Evolutionary conservation across 2,329 filamentous ascomycete species (phyloP).

Genomic region (Venturia asperata): DNA sequence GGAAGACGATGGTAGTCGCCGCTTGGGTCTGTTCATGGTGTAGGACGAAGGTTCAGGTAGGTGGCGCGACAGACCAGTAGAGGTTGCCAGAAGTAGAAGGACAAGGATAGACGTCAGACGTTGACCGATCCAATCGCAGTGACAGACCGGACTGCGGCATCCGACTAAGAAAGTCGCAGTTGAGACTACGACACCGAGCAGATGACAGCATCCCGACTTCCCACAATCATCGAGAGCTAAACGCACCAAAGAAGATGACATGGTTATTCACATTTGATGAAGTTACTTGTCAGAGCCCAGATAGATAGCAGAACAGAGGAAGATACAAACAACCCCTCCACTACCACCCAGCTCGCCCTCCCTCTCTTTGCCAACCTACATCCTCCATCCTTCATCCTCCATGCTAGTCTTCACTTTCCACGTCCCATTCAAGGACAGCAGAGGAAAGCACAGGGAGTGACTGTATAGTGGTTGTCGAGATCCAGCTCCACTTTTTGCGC

Average conservation of each 20-base stretch:
- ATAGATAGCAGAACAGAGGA: slow-evolving; percentile 3
- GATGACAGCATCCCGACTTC: too few relatives aligned
- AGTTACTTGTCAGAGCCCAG: not conserved
- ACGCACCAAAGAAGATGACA: not conserved
- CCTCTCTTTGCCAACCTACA: not conserved
- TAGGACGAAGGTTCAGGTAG: not conserved
- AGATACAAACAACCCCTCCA: slow-evolving; percentile 8
- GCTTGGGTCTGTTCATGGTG: not conserved
- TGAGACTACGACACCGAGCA: too few relatives aligned
- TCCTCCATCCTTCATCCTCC: not conserved
- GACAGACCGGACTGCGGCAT: not conserved
- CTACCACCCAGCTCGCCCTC: not conserved
- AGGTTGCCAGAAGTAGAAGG: not conserved
- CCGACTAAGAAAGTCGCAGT: not conserved
- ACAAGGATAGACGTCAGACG: not conserved
- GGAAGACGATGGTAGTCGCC: not conserved
- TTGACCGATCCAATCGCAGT: slow-evolving; percentile 1
- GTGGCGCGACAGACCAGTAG: not conserved
- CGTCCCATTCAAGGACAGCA: not conserved
- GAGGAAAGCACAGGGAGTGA: slow-evolving; percentile 2
- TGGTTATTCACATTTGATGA: slow-evolving; percentile 10
- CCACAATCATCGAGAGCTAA: not conserved
- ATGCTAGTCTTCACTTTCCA: not conserved
- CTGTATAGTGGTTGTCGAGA: slow-evolving; percentile 14
- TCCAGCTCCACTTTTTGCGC: slow-evolving; percentile 13